Conservation (phyloP, 192 early-diverging fungal species). For the Gorgonomyces haynaldii region DNA sequence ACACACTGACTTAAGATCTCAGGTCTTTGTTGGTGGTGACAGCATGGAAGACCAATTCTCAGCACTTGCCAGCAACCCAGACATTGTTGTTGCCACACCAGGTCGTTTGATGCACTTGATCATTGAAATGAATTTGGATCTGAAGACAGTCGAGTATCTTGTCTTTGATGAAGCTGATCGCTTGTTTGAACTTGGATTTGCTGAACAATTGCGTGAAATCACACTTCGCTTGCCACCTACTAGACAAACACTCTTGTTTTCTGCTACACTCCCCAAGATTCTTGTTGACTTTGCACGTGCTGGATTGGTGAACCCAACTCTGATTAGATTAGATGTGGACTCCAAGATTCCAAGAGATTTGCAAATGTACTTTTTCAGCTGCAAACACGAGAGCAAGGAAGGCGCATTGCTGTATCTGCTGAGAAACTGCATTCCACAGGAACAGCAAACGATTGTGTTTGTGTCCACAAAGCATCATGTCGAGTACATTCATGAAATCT, state of each 20-base stretch:
- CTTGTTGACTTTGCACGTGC: slow-evolving; percentile 97
- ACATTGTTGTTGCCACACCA: slow-evolving; percentile 57
- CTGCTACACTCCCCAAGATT: slow-evolving; percentile 85
- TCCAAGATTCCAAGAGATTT: slow-evolving; percentile 90
- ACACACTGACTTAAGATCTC: slow-evolving; percentile 81
- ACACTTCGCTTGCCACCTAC: slow-evolving; percentile 65
- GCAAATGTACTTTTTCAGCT: slow-evolving; percentile 86
- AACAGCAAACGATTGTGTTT: slow-evolving; percentile 84
- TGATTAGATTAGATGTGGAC: slow-evolving; percentile 89
- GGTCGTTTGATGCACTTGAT: slow-evolving; percentile 39
- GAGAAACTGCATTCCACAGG: slow-evolving; percentile 53
- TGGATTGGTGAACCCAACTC: slow-evolving; percentile 81
- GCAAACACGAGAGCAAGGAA: slow-evolving; percentile 81
- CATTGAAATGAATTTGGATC: slow-evolving; percentile 82
- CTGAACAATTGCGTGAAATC: slow-evolving; percentile 89
- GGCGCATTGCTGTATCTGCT: slow-evolving; percentile 79
- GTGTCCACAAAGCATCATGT: slow-evolving; percentile 96
- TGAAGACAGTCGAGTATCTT: slow-evolving; percentile 84
- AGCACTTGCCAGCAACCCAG: slow-evolving; percentile 86
- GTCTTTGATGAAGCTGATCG: slow-evolving; percentile 99
- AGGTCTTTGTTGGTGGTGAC: slow-evolving; percentile 90
- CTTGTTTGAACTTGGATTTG: slow-evolving; percentile 95
- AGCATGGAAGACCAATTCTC: slow-evolving; percentile 93
- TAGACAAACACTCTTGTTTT: slow-evolving; percentile 89
- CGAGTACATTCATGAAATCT: slow-evolving; percentile 75